phyloP scores from a whole-genome alignment of 139 green algal species.

The Mesotaenium endlicherianum region DNA sequence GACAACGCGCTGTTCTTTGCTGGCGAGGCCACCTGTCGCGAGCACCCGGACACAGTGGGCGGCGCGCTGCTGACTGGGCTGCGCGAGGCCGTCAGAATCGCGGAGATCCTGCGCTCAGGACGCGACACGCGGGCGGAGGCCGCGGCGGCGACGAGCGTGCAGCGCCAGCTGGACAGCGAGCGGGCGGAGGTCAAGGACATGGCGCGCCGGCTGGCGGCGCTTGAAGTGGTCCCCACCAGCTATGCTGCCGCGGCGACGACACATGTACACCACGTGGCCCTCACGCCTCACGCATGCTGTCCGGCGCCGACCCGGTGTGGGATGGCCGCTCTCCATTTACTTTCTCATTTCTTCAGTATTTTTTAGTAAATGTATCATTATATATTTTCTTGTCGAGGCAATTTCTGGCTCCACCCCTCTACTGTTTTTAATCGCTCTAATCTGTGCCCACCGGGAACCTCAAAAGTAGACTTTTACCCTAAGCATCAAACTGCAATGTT shows the following conservation, averaged over 20 bases:
- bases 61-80: conserved; percentile 77
- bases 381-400: too few species aligned
- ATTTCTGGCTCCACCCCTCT: too few species aligned
- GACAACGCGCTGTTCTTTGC: conserved; percentile 72
- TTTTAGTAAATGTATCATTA: too few species aligned
- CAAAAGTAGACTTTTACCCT: too few species aligned
- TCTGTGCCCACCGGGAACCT: too few species aligned
- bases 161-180: neutral
- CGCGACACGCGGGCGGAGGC: conserved; percentile 12
- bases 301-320: neutral
- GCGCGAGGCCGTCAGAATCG: conserved; percentile 66
- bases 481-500: too few species aligned
- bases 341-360: too few species aligned
- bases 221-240: too few species aligned
- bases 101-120: conserved; percentile 7
- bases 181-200: conserved; percentile 17
- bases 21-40: conserved; percentile 80
- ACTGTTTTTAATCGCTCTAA: too few species aligned
- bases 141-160: neutral
- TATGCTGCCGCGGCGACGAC: neutral
- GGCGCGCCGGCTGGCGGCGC: neutral
- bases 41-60: conserved; percentile 87
- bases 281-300: neutral
- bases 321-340: too few species aligned
- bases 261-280: neutral